Evolutionary conservation across 345 rosid species (phyloP).

Genomic region (Conringia planisiliqua): DNA sequence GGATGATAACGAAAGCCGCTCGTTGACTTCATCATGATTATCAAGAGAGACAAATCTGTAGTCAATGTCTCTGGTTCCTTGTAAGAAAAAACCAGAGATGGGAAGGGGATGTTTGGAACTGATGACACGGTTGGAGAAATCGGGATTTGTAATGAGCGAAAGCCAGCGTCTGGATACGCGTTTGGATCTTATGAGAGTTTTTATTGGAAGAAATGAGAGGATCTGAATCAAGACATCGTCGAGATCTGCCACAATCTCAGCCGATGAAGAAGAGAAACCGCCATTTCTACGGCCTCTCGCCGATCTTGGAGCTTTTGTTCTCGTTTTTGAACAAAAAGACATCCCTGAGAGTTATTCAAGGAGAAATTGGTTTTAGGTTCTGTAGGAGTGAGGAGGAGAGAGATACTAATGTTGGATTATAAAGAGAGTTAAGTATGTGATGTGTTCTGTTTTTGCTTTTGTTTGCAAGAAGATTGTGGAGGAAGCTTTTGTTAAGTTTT

Average conservation of each 20-base stretch:
- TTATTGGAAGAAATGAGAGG: constrained; percentile 21
- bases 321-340: constrained; percentile 11
- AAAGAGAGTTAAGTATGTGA: not conserved
- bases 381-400: not conserved
- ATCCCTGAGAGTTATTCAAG: not conserved
- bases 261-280: constrained; percentile 4
- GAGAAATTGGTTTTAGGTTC: no score
- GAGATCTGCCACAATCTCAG: constrained; percentile 15
- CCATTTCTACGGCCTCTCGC: not conserved
- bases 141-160: constrained; percentile 34
- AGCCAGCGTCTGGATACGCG: constrained; percentile 38
- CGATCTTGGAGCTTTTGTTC: constrained; percentile 24
- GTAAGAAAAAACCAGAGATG: constrained; percentile 19
- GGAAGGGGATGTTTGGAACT: not conserved
- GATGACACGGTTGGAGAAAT: constrained; percentile 3
- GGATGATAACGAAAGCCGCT: not conserved
- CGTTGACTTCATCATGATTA: not conserved
- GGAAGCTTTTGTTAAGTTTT: constrained; percentile 29
- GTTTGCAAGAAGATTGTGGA: constrained; percentile 16
- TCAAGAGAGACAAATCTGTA: constrained; percentile 18
- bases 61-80: not conserved
- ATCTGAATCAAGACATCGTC: constrained; percentile 31
- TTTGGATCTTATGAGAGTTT: constrained; percentile 23
- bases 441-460: constrained; percentile 1
- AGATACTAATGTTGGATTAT: constrained; percentile 9